Evolutionary conservation across 2,329 filamentous ascomycete species (phyloP).

Genomic region (Aspergillus sp.): DNA sequence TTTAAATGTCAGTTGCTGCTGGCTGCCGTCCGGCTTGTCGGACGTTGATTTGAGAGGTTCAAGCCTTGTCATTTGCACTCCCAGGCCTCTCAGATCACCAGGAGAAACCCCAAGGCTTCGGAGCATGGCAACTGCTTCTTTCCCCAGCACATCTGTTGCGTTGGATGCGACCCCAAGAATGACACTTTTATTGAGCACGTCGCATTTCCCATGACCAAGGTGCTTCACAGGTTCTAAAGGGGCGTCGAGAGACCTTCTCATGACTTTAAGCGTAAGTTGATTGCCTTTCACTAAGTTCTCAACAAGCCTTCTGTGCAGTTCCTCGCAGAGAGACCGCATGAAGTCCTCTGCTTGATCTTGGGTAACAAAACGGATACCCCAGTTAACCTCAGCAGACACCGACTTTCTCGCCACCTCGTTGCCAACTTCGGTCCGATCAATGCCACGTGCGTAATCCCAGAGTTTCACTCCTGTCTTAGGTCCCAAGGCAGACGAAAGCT

Average conservation of each 20-base stretch:
- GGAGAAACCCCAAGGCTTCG: constrained; percentile 80
- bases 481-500: constrained; percentile 70
- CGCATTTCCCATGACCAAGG: constrained; percentile 91
- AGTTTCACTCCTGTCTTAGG: constrained; percentile 92
- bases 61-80: constrained; percentile 89
- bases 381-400: constrained; percentile 95
- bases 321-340: constrained; percentile 77
- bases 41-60: constrained; percentile 68
- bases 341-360: constrained; percentile 95
- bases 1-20: constrained; percentile 75
- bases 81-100: constrained; percentile 88
- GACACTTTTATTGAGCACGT: constrained; percentile 86
- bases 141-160: constrained; percentile 66
- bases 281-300: constrained; percentile 84
- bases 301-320: constrained; percentile 75
- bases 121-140: constrained; percentile 82
- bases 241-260: constrained; percentile 81
- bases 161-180: constrained; percentile 83
- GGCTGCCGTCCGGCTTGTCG: constrained; percentile 68
- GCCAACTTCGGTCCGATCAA: constrained; percentile 82
- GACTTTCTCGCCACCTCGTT: constrained; percentile 86
- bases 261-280: constrained; percentile 91
- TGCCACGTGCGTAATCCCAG: constrained; percentile 85
- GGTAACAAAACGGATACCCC: constrained; percentile 92
- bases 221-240: constrained; percentile 91